Conservation (phyloP, 2,329 filamentous ascomycete species). For the Ramularia endophylla region DNA sequence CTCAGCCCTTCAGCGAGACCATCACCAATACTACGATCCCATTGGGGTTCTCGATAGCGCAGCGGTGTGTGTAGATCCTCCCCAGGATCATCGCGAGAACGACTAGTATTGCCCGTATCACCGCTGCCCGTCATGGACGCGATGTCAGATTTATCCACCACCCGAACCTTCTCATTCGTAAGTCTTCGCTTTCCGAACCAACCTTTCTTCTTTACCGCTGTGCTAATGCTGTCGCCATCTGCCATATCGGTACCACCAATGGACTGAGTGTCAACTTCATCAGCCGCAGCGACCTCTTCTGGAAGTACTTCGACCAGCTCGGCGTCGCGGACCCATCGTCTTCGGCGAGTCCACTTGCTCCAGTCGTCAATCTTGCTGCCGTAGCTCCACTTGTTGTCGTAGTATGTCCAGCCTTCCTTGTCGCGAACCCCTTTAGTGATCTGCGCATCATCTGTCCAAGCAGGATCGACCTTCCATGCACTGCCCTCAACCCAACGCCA, state of each 20-base stretch:
- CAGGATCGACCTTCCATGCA: constrained; percentile 81
- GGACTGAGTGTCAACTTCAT: constrained; percentile 6
- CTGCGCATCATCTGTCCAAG: constrained; percentile 43
- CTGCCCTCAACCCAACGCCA: constrained; percentile 83
- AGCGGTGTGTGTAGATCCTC: constrained; percentile 47
- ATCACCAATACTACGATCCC: constrained; percentile 73
- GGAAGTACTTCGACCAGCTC: constrained; percentile 72
- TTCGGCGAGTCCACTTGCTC: constrained; percentile 84
- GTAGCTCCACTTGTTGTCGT: constrained; percentile 97
- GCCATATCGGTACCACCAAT: constrained; percentile 10
- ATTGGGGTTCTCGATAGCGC: constrained; percentile 45
- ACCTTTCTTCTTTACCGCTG: constrained; percentile 20
- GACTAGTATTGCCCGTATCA: constrained; percentile 22
- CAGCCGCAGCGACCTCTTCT: constrained; percentile 14
- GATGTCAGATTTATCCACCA: constrained; percentile 20
- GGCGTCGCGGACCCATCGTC: constrained; percentile 96
- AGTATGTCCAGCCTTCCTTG: constrained; percentile 89
- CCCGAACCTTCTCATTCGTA: constrained; percentile 13
- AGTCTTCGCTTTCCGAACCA: constrained; percentile 22
- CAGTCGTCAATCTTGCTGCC: constrained; percentile 86
- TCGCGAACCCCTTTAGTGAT: constrained; percentile 33
- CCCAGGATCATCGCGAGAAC: constrained; percentile 31
- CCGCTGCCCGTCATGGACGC: constrained; percentile 18
- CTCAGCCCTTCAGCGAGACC: constrained; percentile 80
- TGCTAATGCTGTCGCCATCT: constrained; percentile 16